Evolutionary conservation across 768 basidiomycete species (phyloP), one percentile per base, ranked within the genome.

Genomic region (Serpula lacrymans): DNA sequence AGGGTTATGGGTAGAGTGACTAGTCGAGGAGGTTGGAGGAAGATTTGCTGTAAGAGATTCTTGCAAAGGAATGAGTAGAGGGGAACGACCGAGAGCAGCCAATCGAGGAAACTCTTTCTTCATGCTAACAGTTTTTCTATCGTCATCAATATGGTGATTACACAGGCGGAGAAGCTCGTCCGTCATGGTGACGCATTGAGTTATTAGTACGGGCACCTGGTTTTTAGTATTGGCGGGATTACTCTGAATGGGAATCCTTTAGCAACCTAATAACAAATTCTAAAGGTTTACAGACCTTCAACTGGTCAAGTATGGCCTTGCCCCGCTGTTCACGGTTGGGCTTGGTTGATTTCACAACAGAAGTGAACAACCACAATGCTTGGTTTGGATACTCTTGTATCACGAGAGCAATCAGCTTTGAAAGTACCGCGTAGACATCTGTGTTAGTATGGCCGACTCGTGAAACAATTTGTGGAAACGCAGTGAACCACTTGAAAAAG

Each of bases 381-480:
- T 98, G 96, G 31, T 83, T 82, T 9, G 96, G 94, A 58, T 91
- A 94, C 45, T 80, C 77, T 39, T 70, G 64, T n/a, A 98, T 72
- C 21, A 98, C 88, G 13, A 58, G 66, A 12, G 68, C 61, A 40
- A 98, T 91, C 24, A 98, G 74, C 34, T 58, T 63, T 2, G 75
- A 69, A 16, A 99, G 65, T 3, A 80, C 60, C 0, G 57, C 60
- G 54, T 77, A 83, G 3, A 91, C 83, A 1, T 68, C 69, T 9
- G 61, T 48, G 51, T 88, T 84, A 4, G 60, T 64, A 49, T 96
- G 89, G 10, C 84, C 86, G 23, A 99, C 84, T 6, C 96, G 80
- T 11, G 95, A 98, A 11, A 94, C 91, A 38, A 98, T 89, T 69
- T 98, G 96, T 3, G 94, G 93, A 48, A 97, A 94, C 1, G 92